Conservation (phyloP, 352 stramenopile species). For the Phytopythium aichiense region DNA sequence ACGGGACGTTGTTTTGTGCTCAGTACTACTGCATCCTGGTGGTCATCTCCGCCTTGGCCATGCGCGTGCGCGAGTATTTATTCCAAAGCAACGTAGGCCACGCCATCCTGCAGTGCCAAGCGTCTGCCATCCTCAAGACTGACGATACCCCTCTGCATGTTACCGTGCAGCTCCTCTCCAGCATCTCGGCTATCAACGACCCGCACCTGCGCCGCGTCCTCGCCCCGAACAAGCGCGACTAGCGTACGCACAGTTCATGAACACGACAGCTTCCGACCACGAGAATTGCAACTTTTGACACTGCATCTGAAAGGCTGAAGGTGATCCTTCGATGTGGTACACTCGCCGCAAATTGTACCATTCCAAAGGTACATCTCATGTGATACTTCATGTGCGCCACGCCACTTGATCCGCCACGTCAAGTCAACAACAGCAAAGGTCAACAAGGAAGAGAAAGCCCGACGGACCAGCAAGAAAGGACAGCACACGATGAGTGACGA, state of each 20-base stretch:
- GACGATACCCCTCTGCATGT: neutral
- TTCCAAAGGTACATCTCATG: neutral
- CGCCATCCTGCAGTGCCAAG: neutral
- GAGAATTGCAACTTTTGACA: slow-evolving; percentile 5
- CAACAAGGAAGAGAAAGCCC: neutral
- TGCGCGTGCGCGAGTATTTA: slow-evolving; percentile 31
- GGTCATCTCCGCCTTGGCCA: slow-evolving; percentile 24
- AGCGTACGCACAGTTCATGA: neutral
- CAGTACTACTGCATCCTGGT: slow-evolving; percentile 51
- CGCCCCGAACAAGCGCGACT: neutral
- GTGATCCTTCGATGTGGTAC: no score
- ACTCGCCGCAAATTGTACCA: neutral
- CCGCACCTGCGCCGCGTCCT: slow-evolving; percentile 6
- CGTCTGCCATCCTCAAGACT: neutral
- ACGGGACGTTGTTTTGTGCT: neutral
- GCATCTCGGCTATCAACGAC: slow-evolving; percentile 29
- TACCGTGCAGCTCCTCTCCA: slow-evolving; percentile 19
- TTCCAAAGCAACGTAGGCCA: slow-evolving; percentile 34
- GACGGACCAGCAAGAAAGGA: neutral
- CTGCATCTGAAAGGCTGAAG: no score
- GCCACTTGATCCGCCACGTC: slow-evolving; percentile 1
- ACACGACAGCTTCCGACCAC: no score
- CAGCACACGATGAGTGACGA: slow-evolving; percentile 5
- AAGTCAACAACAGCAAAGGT: slow-evolving; percentile 6
- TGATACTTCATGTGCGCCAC: slow-evolving; percentile 10